Evolutionary conservation across 2,329 filamentous ascomycete genomes (phyloP), one percentile per base, ranked within the genome.

Genomic region (Corynespora cassiicola): DNA sequence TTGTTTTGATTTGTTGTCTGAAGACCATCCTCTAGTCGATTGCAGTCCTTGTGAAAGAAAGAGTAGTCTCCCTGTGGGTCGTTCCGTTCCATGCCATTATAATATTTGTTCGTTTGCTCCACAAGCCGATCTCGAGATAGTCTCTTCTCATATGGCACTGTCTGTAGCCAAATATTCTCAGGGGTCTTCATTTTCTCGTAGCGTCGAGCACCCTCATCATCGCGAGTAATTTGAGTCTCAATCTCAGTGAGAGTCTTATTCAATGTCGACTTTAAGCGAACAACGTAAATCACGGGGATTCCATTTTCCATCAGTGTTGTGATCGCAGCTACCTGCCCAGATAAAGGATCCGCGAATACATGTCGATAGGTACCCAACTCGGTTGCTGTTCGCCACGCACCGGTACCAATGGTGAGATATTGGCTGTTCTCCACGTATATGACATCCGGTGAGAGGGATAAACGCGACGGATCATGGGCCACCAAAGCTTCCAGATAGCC

Each of bases 1-100:
- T 23, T 45, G 9, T 30, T 26, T 19, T 31, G 25, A 18, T 45
- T 45, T 2, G 42, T 45, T 4, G 42, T 45, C 19, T 40, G 31
- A 9, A 41, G 26, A 3, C 31, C 42, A 22, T 45, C 42, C 25
- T 45, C 42, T 11, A 45, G 22, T 8, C 42, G 42, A 34, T 45
- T 36, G 23, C 42, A 45, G 16, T 45, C 42, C 15, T 36, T 41
- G 27, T 45, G 31, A 23, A 45, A 45, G 28, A 45, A 45, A 19
- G 42, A 45, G 24, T 45, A 45, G 29, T 45, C 31, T 5, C 42
- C 42, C 14, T 37, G 36, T 4, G 42, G 42, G 16, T 41, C 27
- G 22, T 45, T 45, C 31, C 42, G 37, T 26, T 45, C 37, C 37
- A 45, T 45, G n/a, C 42, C 42, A 4, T 25, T 33, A 20, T 45